Conservation (phyloP, 1,139 yeast species). For the Blastobotrys petasosporus region DNA sequence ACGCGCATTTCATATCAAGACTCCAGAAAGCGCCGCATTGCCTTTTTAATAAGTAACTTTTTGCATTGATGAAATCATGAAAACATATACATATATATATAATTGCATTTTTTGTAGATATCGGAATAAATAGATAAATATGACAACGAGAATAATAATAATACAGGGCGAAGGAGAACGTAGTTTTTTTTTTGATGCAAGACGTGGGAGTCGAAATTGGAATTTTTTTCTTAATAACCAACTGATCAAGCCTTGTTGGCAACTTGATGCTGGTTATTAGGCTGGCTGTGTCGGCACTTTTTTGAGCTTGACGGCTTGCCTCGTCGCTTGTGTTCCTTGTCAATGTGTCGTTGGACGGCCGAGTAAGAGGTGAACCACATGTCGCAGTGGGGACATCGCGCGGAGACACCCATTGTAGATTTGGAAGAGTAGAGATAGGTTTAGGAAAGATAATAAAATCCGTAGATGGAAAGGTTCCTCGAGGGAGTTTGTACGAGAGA, state of each 20-base stretch:
- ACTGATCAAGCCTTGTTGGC: neutral
- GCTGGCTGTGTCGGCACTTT: neutral
- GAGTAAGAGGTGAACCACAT: conserved; percentile 7
- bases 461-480: no score
- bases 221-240: neutral
- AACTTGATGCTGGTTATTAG: neutral
- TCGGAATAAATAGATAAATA: neutral
- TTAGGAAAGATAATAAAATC: no score
- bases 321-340: conserved; percentile 3
- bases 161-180: neutral
- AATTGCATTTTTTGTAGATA: neutral
- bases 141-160: neutral
- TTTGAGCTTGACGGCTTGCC: neutral
- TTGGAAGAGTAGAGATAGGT: neutral
- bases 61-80: neutral
- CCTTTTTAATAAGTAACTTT: conserved; percentile 1
- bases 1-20: conserved; percentile 20
- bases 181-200: neutral
- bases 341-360: conserved; percentile 7
- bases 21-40: conserved; percentile 10
- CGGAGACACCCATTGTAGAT: conserved; percentile 7
- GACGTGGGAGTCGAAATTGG: neutral
- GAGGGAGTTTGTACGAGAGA: no score
- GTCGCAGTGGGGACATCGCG: conserved; percentile 8
- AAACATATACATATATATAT: neutral